These are phyloP conservation scores for Odonthalia washingtoniensis DNA, from an alignment of 31 red algal genomes.

Conservation along the genomic window DNA sequence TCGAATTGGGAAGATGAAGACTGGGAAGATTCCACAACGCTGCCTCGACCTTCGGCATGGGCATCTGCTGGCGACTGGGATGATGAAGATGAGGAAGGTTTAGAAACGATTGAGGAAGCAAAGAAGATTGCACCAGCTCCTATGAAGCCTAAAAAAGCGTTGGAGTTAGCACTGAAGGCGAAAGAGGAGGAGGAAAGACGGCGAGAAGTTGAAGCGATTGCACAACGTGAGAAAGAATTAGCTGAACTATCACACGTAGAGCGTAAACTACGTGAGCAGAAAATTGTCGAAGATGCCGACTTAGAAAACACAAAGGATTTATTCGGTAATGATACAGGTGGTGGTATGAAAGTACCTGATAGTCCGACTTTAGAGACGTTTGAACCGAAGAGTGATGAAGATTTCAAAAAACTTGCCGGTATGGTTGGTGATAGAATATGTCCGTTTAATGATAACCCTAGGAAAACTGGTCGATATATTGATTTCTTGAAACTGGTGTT, in stretches of 20 bases:
- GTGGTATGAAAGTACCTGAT: conserved; percentile 30
- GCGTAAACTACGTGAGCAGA: conserved; percentile 63
- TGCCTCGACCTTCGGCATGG: neutral
- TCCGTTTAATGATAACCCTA: conserved; percentile 64
- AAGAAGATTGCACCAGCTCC: conserved; percentile 61
- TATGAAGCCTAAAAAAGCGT: conserved; percentile 67
- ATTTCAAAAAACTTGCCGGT: conserved; percentile 57
- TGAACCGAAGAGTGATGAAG: conserved; percentile 50
- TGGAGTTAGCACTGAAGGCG: conserved; percentile 53
- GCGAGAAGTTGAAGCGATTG: conserved; percentile 43
- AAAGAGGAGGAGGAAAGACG: conserved; percentile 46
- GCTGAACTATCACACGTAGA: conserved; percentile 53
- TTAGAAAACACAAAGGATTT: conserved; percentile 74
- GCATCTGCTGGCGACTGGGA: conserved; percentile 55
- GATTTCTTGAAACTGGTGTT: conserved; percentile 70
- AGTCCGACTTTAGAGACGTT: conserved; percentile 51
- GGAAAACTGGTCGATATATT: conserved; percentile 61
- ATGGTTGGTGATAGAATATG: conserved; percentile 59
- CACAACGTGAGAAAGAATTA: conserved; percentile 61
- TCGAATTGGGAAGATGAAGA: conserved; percentile 6
- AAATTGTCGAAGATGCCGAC: conserved; percentile 76
- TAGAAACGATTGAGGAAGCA: neutral
- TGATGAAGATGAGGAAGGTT: conserved; percentile 57
- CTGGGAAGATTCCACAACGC: neutral
- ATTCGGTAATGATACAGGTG: conserved; percentile 54